phyloP scores from a whole-genome alignment of 306 rosid genomes.

The Cotoneaster glaucophyllus region DNA sequence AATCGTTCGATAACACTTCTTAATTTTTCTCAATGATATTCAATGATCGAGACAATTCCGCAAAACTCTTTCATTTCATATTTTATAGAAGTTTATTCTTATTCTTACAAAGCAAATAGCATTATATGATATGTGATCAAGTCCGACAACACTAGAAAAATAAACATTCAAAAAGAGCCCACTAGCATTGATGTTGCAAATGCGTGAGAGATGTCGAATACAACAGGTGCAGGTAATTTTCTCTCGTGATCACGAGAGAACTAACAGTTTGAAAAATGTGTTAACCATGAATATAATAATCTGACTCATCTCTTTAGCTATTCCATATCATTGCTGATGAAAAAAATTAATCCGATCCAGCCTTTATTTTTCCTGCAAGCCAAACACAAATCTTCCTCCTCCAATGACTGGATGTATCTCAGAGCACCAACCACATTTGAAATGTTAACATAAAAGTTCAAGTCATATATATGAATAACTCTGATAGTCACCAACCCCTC shows the following conservation, averaged over 20 bases:
- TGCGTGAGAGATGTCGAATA: background rate
- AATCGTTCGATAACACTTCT: no score
- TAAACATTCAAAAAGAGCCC: background rate
- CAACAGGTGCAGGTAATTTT: background rate
- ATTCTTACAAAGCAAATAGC: background rate
- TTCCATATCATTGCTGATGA: no score
- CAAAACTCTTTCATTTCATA: no score
- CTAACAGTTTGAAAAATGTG: background rate
- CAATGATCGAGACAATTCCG: no score
- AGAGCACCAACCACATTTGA: background rate
- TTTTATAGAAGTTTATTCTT: background rate
- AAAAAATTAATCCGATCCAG: background rate
- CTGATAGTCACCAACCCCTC: background rate
- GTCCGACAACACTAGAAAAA: background rate
- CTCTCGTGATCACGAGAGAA: background rate
- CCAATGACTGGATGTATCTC: background rate
- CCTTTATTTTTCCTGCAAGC: background rate
- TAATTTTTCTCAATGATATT: no score
- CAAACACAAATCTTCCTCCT: background rate
- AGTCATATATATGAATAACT: background rate
- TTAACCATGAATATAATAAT: background rate
- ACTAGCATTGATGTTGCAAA: background rate
- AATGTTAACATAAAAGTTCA: background rate
- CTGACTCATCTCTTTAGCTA: background rate
- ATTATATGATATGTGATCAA: background rate